These are phyloP conservation scores for Colletotrichum caudatum DNA, from an alignment of 2,329 filamentous ascomycete species.

Conservation along the genomic window DNA sequence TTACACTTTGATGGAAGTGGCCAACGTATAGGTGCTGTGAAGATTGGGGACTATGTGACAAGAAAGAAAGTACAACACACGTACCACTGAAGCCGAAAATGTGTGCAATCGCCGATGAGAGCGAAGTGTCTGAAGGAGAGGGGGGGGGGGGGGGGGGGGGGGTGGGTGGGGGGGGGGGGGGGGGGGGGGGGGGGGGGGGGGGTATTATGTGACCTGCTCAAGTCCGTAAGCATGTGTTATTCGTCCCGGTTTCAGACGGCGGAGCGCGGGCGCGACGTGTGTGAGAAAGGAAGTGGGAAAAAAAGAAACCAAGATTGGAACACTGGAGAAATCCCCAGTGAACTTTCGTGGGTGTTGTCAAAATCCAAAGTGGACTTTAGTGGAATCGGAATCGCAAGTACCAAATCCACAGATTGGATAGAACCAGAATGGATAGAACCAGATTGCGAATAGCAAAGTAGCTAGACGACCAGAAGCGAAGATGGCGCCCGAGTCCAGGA, in stretches of 20 bases:
- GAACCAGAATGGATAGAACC: not conserved
- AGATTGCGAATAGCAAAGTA: conserved; percentile 15
- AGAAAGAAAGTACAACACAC: conserved; percentile 33
- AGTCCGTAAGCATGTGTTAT: conserved; percentile 38
- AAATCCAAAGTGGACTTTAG: not conserved
- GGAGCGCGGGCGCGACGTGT: conserved; percentile 9
- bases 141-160: conserved; percentile 10
- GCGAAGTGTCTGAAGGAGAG: conserved; percentile 25
- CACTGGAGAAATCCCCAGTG: not conserved
- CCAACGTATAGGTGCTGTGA: conserved; percentile 24
- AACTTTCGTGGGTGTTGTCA: not conserved
- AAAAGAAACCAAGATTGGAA: not conserved
- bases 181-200: conserved; percentile 12
- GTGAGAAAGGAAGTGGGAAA: not conserved
- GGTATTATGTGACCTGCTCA: conserved; percentile 30
- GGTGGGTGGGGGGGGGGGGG: conserved; percentile 13
- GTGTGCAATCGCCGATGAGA: conserved; percentile 33
- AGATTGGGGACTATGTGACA: conserved; percentile 31
- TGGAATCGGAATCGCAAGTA: not conserved
- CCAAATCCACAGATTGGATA: not conserved
- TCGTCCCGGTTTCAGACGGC: conserved; percentile 32
- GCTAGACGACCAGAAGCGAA: conserved; percentile 12
- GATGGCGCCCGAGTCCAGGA: conserved; percentile 20
- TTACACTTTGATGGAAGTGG: conserved; percentile 27
- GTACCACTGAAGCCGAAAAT: conserved; percentile 26